These are phyloP conservation scores for Alternaria sp. DNA, from an alignment of 2,329 filamentous ascomycete genomes.

Conservation along the genomic window DNA sequence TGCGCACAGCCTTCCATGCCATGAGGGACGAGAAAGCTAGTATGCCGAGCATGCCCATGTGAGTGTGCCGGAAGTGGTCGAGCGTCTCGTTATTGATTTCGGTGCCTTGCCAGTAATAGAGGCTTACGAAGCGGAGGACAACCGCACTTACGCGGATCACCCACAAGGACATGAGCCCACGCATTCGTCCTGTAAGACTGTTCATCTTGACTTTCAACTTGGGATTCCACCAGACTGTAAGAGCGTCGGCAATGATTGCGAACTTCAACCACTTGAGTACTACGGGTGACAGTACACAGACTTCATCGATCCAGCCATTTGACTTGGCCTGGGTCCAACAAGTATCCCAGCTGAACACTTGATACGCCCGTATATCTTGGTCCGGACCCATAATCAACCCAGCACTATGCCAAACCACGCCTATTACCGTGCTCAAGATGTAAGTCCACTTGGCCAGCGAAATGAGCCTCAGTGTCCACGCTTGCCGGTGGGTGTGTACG, in stretches of 20 bases:
- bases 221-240: conserved; percentile 74
- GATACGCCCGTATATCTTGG: conserved; percentile 10
- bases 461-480: conserved; percentile 56
- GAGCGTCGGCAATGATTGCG: conserved; percentile 60
- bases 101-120: conserved; percentile 40
- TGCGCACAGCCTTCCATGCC: conserved; percentile 65
- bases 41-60: conserved; percentile 62
- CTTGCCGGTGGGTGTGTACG: conserved; percentile 47
- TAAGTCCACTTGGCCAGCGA: conserved; percentile 55
- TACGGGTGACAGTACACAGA: conserved; percentile 39
- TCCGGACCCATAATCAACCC: conserved; percentile 32
- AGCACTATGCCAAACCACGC: conserved; percentile 49
- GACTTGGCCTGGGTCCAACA: conserved; percentile 37
- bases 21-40: conserved; percentile 34
- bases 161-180: conserved; percentile 72
- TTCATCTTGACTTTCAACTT: conserved; percentile 70
- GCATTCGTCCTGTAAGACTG: conserved; percentile 60
- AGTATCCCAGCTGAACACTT: conserved; percentile 19
- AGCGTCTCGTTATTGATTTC: conserved; percentile 32
- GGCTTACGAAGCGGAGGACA: conserved; percentile 60
- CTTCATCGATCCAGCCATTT: conserved; percentile 27
- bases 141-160: conserved; percentile 69
- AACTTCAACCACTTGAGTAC: conserved; percentile 28
- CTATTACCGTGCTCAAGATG: conserved; percentile 50
- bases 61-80: conserved; percentile 58